Conservation (phyloP, 352 stramenopile genomes). For the Phytophthora capsici region DNA sequence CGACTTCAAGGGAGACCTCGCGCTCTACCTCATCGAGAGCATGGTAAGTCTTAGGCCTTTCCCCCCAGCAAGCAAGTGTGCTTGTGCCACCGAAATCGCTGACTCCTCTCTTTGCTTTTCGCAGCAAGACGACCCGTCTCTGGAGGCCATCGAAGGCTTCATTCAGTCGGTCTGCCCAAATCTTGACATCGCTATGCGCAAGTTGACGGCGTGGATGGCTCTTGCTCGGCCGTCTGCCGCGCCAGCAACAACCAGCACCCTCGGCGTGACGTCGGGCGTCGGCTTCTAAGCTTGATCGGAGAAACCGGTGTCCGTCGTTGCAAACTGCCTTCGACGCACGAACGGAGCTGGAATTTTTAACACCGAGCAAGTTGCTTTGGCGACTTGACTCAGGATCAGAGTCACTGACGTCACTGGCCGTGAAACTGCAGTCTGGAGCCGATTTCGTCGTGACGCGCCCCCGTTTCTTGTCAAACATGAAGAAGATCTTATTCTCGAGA, state of each 20-base stretch:
- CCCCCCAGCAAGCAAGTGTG: neutral
- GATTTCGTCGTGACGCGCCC: slow-evolving; percentile 4
- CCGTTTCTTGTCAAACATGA: slow-evolving; percentile 22
- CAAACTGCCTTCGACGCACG: slow-evolving; percentile 4
- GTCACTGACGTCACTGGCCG: slow-evolving; percentile 14
- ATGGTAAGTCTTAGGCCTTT: slow-evolving; percentile 54
- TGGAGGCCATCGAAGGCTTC: slow-evolving; percentile 83
- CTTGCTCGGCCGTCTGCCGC: slow-evolving; percentile 29
- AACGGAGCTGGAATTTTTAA: slow-evolving; percentile 11
- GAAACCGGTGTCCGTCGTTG: slow-evolving; percentile 12
- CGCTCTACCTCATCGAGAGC: slow-evolving; percentile 88
- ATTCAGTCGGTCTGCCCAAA: slow-evolving; percentile 91
- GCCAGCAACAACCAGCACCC: slow-evolving; percentile 18
- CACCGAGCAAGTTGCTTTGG: neutral
- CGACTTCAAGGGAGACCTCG: slow-evolving; percentile 89
- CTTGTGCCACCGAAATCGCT: slow-evolving; percentile 15
- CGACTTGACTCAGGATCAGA: slow-evolving; percentile 4
- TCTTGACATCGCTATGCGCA: slow-evolving; percentile 84
- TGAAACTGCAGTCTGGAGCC: slow-evolving; percentile 19
- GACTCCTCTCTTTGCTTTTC: slow-evolving; percentile 14
- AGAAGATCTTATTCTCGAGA: slow-evolving; percentile 23
- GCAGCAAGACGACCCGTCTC: slow-evolving; percentile 66
- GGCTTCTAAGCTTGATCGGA: slow-evolving; percentile 13
- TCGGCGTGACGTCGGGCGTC: neutral
- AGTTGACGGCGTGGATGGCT: slow-evolving; percentile 75